phyloP scores from a whole-genome alignment of 306 rosid genomes.

The Sicyos edulis region DNA sequence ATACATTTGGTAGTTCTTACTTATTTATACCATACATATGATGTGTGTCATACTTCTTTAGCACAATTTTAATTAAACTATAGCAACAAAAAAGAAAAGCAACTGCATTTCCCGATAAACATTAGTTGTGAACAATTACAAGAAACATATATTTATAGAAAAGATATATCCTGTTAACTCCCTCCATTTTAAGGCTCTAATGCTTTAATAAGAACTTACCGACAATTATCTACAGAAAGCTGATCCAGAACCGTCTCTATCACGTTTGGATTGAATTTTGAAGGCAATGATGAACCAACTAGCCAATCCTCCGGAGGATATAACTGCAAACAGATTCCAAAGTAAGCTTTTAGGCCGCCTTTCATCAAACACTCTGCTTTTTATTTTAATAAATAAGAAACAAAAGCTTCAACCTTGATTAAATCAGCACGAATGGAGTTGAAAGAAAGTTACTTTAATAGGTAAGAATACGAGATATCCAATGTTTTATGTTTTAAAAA shows the following conservation, averaged over 20 bases:
- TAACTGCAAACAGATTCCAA: constrained; percentile 38
- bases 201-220: constrained; percentile 39
- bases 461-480: not conserved
- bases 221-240: constrained; percentile 67
- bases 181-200: not conserved
- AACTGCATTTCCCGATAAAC: no score
- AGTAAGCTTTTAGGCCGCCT: not conserved
- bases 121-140: not conserved
- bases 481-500: not conserved
- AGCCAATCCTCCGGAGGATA: constrained; percentile 95
- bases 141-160: not conserved
- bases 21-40: no score
- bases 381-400: not conserved
- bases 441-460: not conserved
- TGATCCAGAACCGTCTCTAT: constrained; percentile 63
- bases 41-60: no score
- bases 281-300: constrained; percentile 70
- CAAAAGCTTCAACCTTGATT: not conserved
- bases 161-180: not conserved
- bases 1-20: no score
- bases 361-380: not conserved
- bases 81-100: no score
- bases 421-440: not conserved
- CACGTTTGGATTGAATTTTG: constrained; percentile 46
- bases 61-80: no score